Base-by-base conservation (phyloP, 2,329 filamentous ascomycete species). In the Chalaropsis thielavioides region DNA sequence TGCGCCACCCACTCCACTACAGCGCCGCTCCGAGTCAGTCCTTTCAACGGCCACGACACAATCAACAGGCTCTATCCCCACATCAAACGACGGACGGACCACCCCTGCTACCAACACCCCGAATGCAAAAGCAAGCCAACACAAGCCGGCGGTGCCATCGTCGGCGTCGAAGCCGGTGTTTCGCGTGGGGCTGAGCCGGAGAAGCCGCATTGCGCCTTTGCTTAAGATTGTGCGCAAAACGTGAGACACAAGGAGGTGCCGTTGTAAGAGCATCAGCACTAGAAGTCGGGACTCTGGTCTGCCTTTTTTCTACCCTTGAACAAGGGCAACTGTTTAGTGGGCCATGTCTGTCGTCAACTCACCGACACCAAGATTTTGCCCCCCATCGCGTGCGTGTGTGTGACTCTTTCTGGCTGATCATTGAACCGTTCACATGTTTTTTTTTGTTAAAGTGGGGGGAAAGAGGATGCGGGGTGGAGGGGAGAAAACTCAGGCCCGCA, bases 171-270 rank as follows among this genome's bases (percentile, higher is more conserved):
- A 77, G 67, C 78, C 78, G 17, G 68, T 76, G 17, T 80, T 78
- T 68, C 75, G 80, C 17, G 79, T 82, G 64, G 80, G 80, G 2
- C 71, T 82, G 68, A 82, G 80, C 72, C 81, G 76, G 71, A 75
- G 72, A 69, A 76, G 76, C 19, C 74, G 77, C 66, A 81, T 82
- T 67, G 78, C 80, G 43, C 79, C 80, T 35, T 70, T 82, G 63
- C 72, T 82, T 31, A 81, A 82, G 71, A 75, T 75, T 24, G 68
- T 81, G 63, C 76, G 75, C 64, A 81, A 80, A 69, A 72, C 68
- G 70, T 63, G 65, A 67, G 49, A 22, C 31, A 11, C 24, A 19
- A 46, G 43, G 35, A 38, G 4, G 8, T 38, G 3, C 5, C 35
- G 35, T 8, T 10, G 35, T 38, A 8, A 38, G 35, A 35, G 35